Conservation (phyloP, 164 flowering plant genomes). For the Warburgia ugandensis region DNA sequence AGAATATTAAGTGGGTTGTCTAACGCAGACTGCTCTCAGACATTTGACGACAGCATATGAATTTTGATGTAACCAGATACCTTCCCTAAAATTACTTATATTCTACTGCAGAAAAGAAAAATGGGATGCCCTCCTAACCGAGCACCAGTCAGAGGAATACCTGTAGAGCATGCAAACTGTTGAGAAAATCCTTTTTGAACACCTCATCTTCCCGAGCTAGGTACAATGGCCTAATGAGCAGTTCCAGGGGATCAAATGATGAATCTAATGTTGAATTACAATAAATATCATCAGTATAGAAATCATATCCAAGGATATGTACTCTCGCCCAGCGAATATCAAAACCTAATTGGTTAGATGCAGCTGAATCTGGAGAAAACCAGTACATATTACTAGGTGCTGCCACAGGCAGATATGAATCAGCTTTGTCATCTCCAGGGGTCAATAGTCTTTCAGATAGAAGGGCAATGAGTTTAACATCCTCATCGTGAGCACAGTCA, state of each 20-base stretch:
- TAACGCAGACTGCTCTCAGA: too few species aligned
- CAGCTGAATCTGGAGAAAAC: slow-evolving; percentile 48
- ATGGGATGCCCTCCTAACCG: too few species aligned
- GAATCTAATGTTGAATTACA: slow-evolving; percentile 11
- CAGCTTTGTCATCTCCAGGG: slow-evolving; percentile 12
- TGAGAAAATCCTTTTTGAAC: slow-evolving; percentile 42
- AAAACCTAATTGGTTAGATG: slow-evolving; percentile 37
- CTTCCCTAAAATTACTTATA: too few species aligned
- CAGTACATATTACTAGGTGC: slow-evolving; percentile 88
- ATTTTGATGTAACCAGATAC: too few species aligned
- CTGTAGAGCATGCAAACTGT: slow-evolving; percentile 87
- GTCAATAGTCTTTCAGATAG: slow-evolving; percentile 30
- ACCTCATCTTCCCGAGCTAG: slow-evolving; percentile 44
- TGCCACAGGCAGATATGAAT: slow-evolving; percentile 43
- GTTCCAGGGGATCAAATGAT: slow-evolving; percentile 28
- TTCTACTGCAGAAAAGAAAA: neutral
- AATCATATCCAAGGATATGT: slow-evolving; percentile 47
- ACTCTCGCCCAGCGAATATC: slow-evolving; percentile 77
- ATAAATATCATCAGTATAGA: slow-evolving; percentile 26
- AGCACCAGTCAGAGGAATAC: slow-evolving; percentile 23
- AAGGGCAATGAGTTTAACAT: slow-evolving; percentile 60
- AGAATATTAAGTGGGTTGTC: too few species aligned
- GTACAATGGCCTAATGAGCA: slow-evolving; percentile 36
- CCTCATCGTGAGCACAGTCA: slow-evolving; percentile 73
- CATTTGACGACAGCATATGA: too few species aligned